A percentile compares a stretch with the other conserved stretches of the same genome.
phyloP scores from a whole-genome alignment of 768 basidiomycete genomes.

The Boletus tylopilopsis region DNA sequence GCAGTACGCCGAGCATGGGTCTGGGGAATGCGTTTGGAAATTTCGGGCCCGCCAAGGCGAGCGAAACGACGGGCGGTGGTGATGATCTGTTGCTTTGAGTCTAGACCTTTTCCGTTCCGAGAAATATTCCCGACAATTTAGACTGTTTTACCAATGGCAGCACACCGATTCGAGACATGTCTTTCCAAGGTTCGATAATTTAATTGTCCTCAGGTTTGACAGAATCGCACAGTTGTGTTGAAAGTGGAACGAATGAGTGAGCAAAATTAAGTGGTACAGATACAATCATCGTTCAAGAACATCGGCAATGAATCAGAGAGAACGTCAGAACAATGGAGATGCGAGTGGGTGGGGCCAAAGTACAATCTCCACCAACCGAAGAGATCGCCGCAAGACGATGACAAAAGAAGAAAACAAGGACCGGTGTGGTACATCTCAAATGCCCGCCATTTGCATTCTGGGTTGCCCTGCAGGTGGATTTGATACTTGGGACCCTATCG shows the following conservation, averaged over 20 bases:
- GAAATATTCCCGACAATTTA: conserved; percentile 3
- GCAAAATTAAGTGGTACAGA: conserved; percentile 36
- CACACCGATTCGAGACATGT: not conserved
- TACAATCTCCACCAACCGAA: too few species aligned
- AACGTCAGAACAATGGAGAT: conserved; percentile 17
- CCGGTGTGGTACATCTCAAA: conserved; percentile 25
- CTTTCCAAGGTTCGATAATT: not conserved
- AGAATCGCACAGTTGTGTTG: conserved; percentile 22
- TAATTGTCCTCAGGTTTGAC: conserved; percentile 16
- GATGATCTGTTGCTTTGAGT: conserved; percentile 44
- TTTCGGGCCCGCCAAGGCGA: conserved; percentile 26
- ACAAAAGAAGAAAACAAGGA: not conserved
- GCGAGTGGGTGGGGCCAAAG: too few species aligned
- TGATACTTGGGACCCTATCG: conserved; percentile 27
- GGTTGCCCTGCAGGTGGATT: conserved; percentile 27
- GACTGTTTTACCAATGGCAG: conserved; percentile 3
- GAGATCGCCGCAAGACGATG: too few species aligned
- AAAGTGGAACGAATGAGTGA: conserved; percentile 17
- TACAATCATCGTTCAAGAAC: conserved; percentile 36
- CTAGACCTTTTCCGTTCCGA: not conserved
- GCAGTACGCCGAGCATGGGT: conserved; percentile 12
- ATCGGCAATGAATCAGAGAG: conserved; percentile 18
- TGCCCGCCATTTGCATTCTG: conserved; percentile 35
- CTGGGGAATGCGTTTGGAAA: conserved; percentile 30
- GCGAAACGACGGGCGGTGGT: conserved; percentile 26